Evolutionary conservation across 140 eudicot species (phyloP).

Genomic region (Stevia rebaudiana): DNA sequence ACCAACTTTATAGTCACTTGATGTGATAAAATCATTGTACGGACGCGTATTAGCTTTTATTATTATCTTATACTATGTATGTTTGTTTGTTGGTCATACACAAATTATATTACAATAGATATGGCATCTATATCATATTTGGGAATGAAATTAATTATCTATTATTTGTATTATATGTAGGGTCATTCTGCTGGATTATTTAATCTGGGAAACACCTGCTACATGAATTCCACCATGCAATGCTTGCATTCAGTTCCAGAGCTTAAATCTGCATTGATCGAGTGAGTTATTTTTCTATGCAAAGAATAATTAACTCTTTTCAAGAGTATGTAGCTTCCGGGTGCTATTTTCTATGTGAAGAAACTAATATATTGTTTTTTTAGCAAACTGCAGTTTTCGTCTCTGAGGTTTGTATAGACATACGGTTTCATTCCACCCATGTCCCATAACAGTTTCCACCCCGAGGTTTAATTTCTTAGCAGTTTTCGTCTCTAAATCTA

Average conservation of each 20-base stretch:
- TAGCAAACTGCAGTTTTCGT: no score
- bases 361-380: not conserved
- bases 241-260: conserved; percentile 97
- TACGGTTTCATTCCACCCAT: no score
- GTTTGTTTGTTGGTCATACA: not conserved
- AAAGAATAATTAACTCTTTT: not conserved
- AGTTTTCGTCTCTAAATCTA: no score
- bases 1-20: not conserved
- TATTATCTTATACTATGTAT: not conserved
- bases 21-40: not conserved
- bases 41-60: not conserved
- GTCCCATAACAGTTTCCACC: no score
- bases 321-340: conserved; percentile 8
- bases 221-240: conserved; percentile 95
- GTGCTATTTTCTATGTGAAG: conserved; percentile 2
- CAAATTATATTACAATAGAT: conserved; percentile 11
- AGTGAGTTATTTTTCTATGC: conserved; percentile 38
- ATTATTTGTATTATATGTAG: conserved; percentile 25
- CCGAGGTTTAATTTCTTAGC: no score
- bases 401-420: no score
- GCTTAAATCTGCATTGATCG: conserved; percentile 82
- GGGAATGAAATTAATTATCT: not conserved
- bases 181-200: conserved; percentile 96
- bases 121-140: not conserved
- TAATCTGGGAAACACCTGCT: conserved; percentile 92